A percentile compares a stretch with the other conserved stretches of the same genome.
Conservation (phyloP, 2,329 filamentous ascomycete species). For the Aspergillus quadrilineatus region DNA sequence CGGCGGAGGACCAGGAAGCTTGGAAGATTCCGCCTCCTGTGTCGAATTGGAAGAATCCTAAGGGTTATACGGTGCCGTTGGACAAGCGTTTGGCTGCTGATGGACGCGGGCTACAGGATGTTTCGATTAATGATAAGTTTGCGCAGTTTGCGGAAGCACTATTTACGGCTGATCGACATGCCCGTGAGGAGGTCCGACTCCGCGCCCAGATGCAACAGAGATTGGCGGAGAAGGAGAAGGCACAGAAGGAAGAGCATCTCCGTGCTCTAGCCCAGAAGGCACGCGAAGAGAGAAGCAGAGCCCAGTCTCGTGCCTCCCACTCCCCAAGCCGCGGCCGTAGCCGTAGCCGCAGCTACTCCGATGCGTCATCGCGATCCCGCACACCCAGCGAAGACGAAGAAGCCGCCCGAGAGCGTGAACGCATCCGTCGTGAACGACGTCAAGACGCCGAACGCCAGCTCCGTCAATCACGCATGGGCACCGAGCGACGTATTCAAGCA, state of each 20-base stretch:
- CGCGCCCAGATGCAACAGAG: constrained; percentile 93
- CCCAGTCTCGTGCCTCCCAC: constrained; percentile 44
- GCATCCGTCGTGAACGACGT: constrained; percentile 71
- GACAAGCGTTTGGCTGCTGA: constrained; percentile 95
- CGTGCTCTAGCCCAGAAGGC: constrained; percentile 87
- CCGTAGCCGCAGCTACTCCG: constrained; percentile 42
- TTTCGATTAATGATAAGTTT: constrained; percentile 98
- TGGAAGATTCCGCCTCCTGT: constrained; percentile 91
- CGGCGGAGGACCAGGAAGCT: constrained; percentile 92
- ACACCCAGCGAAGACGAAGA: constrained; percentile 63
- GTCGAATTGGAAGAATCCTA: constrained; percentile 99
- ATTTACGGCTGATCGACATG: constrained; percentile 91
- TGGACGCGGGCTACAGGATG: constrained; percentile 85
- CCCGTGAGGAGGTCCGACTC: constrained; percentile 91
- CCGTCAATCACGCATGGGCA: constrained; percentile 91
- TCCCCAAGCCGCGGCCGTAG: constrained; percentile 45
- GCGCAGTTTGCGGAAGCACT: constrained; percentile 92
- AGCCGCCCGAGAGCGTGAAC: constrained; percentile 72
- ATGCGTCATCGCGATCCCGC: constrained; percentile 46
- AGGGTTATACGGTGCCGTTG: constrained; percentile 92
- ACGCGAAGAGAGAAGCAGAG: constrained; percentile 67
- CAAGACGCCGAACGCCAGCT: constrained; percentile 85
- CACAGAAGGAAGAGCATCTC: constrained; percentile 88
- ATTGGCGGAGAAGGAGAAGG: constrained; percentile 93
- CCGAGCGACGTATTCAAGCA: constrained; percentile 85